Percentiles rank a stretch among this genome's conserved stretches.
Evolutionary conservation across 2,329 filamentous ascomycete genomes (phyloP).

Genomic region (Fusarium multiceps): DNA sequence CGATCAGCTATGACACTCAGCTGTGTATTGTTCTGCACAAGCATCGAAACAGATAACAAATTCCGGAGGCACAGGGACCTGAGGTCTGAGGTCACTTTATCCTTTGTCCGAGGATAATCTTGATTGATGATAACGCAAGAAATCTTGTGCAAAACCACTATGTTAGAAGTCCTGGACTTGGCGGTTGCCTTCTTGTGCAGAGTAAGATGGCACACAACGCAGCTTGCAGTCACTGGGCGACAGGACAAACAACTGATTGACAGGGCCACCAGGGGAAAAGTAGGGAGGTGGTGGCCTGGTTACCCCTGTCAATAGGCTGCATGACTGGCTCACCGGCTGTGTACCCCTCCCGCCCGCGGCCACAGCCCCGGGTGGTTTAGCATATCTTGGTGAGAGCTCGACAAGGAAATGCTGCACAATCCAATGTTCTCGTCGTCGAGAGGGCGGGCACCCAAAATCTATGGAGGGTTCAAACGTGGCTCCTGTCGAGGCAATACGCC

Average conservation of each 20-base stretch:
- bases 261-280: constrained; percentile 28
- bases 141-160: constrained; percentile 15
- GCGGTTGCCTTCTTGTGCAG: constrained; percentile 11
- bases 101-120: neutral
- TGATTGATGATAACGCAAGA: neutral
- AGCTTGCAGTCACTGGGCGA: constrained; percentile 12
- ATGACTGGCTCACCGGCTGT: constrained; percentile 44
- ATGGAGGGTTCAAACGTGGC: constrained; percentile 42
- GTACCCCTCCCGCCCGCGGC: constrained; percentile 33
- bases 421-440: constrained; percentile 19
- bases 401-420: constrained; percentile 26
- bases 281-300: constrained; percentile 16
- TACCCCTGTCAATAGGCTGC: constrained; percentile 41
- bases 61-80: constrained; percentile 9
- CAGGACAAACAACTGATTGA: constrained; percentile 29
- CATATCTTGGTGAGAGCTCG: constrained; percentile 10
- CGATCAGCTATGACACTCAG: constrained; percentile 4
- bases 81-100: constrained; percentile 16
- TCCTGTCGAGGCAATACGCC: constrained; percentile 41
- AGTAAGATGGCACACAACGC: constrained; percentile 9
- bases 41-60: constrained; percentile 1
- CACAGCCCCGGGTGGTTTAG: constrained; percentile 34
- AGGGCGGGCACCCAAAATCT: constrained; percentile 26
- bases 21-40: constrained; percentile 20
- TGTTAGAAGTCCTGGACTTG: constrained; percentile 4